phyloP scores from a whole-genome alignment of 345 rosid species.

The Tarenaya hassleriana region DNA sequence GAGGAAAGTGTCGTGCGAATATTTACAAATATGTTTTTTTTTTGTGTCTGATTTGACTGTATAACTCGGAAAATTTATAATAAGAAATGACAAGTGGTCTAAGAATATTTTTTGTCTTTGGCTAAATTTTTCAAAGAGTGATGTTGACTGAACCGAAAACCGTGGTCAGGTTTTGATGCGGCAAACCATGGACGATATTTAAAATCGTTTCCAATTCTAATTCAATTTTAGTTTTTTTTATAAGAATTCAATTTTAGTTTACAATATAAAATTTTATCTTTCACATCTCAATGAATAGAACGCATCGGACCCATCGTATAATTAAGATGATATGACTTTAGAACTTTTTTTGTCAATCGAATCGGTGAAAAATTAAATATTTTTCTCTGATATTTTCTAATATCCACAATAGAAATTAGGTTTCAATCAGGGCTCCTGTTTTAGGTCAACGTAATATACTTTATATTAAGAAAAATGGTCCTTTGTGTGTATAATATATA shows the following conservation, averaged over 20 bases:
- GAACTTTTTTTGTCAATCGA: too few relatives aligned
- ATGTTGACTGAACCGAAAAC: conserved; percentile 18
- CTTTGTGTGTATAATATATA: too few relatives aligned
- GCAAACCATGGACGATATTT: conserved; percentile 15
- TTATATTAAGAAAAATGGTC: too few relatives aligned
- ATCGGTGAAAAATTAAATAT: too few relatives aligned
- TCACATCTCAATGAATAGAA: conserved; percentile 24
- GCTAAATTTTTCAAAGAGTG: conserved; percentile 18
- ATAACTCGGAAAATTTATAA: conserved; percentile 12
- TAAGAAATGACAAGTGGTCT: conserved; percentile 15
- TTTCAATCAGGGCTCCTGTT: too few relatives aligned
- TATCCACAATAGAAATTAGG: too few relatives aligned
- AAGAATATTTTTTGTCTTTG: conserved; percentile 13
- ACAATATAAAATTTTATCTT: conserved; percentile 17
- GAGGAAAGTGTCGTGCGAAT: conserved; percentile 7
- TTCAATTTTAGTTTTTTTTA: background rate
- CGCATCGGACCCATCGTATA: conserved; percentile 26
- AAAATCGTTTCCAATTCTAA: background rate
- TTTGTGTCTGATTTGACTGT: background rate
- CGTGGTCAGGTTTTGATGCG: conserved; percentile 20
- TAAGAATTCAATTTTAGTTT: too few relatives aligned
- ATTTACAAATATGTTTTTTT: conserved; percentile 1
- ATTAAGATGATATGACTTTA: conserved; percentile 12
- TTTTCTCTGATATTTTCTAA: too few relatives aligned
- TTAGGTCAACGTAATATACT: too few relatives aligned